phyloP scores from a whole-genome alignment of 1,284 basidiomycete genomes.

The Ustilago esculenta region DNA sequence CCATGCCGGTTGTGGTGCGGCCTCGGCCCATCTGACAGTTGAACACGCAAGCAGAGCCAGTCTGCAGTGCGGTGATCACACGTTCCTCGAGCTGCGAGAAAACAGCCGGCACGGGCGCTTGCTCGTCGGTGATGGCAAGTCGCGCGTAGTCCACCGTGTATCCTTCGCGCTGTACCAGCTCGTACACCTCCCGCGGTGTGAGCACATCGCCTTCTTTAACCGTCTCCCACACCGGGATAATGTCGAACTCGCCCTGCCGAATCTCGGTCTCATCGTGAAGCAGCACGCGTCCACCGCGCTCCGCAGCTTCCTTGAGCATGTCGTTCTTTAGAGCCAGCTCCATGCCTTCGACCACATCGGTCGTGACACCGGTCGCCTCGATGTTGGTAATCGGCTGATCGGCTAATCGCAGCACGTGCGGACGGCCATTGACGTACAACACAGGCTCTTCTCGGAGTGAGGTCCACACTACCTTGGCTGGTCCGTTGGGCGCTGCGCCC shows the following conservation, averaged over 20 bases:
- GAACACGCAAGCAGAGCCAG: slow-evolving; percentile 56
- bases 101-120: slow-evolving; percentile 65
- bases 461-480: slow-evolving; percentile 60
- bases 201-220: slow-evolving; percentile 86
- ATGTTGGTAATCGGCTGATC: slow-evolving; percentile 70
- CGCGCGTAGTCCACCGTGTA: slow-evolving; percentile 65
- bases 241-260: slow-evolving; percentile 82
- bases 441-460: slow-evolving; percentile 65
- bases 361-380: slow-evolving; percentile 86
- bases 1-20: slow-evolving; percentile 65
- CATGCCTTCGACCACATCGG: slow-evolving; percentile 90
- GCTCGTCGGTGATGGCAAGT: slow-evolving; percentile 66
- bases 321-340: slow-evolving; percentile 89
- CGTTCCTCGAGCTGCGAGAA: slow-evolving; percentile 64
- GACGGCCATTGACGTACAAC: slow-evolving; percentile 75
- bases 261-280: slow-evolving; percentile 94
- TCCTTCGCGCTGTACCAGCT: slow-evolving; percentile 60
- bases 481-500: slow-evolving; percentile 53
- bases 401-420: slow-evolving; percentile 83
- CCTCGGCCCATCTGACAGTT: slow-evolving; percentile 67
- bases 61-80: slow-evolving; percentile 58
- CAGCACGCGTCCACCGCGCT: slow-evolving; percentile 82
- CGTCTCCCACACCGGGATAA: slow-evolving; percentile 78
- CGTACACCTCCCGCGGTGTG: slow-evolving; percentile 80
- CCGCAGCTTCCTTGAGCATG: slow-evolving; percentile 80